Evolutionary conservation across 2,329 filamentous ascomycete genomes (phyloP).

Genomic region (Capronia americana): DNA sequence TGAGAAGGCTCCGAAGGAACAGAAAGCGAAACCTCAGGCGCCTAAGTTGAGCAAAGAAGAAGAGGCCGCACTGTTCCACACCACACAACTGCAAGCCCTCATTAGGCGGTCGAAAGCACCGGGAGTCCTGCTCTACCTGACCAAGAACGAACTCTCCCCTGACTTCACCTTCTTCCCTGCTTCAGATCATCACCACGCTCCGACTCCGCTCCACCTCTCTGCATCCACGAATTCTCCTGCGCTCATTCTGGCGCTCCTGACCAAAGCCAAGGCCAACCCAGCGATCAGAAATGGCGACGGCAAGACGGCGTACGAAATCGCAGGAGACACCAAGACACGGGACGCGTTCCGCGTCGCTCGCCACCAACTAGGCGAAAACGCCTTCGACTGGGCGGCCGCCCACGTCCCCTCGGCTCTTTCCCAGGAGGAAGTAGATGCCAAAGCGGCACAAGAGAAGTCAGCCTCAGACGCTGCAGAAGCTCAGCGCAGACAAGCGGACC

Average conservation of each 20-base stretch:
- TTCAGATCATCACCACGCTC: slow-evolving; percentile 73
- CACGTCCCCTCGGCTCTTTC: slow-evolving; percentile 74
- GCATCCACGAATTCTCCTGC: slow-evolving; percentile 79
- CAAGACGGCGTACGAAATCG: slow-evolving; percentile 85
- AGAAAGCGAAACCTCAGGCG: slow-evolving; percentile 48
- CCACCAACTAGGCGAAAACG: slow-evolving; percentile 75
- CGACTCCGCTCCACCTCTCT: slow-evolving; percentile 84
- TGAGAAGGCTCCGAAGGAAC: slow-evolving; percentile 39
- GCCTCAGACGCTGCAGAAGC: slow-evolving; percentile 72
- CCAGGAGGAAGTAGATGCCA: slow-evolving; percentile 72
- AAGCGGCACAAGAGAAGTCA: slow-evolving; percentile 72
- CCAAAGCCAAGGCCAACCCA: slow-evolving; percentile 77
- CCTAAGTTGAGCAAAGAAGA: slow-evolving; percentile 81
- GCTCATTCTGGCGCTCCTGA: slow-evolving; percentile 77
- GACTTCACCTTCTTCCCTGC: slow-evolving; percentile 77
- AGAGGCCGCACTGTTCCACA: slow-evolving; percentile 81
- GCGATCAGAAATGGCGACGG: slow-evolving; percentile 73
- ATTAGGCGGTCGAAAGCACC: slow-evolving; percentile 90
- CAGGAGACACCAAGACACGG: slow-evolving; percentile 81
- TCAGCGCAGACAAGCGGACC: slow-evolving; percentile 74
- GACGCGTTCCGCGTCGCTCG: slow-evolving; percentile 92
- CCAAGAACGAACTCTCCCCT: slow-evolving; percentile 72
- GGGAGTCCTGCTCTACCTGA: slow-evolving; percentile 81
- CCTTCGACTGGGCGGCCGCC: slow-evolving; percentile 79
- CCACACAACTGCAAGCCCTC: slow-evolving; percentile 84